Conservation (phyloP, 106 monocot species). For the Acanthochlamys bracteata region DNA sequence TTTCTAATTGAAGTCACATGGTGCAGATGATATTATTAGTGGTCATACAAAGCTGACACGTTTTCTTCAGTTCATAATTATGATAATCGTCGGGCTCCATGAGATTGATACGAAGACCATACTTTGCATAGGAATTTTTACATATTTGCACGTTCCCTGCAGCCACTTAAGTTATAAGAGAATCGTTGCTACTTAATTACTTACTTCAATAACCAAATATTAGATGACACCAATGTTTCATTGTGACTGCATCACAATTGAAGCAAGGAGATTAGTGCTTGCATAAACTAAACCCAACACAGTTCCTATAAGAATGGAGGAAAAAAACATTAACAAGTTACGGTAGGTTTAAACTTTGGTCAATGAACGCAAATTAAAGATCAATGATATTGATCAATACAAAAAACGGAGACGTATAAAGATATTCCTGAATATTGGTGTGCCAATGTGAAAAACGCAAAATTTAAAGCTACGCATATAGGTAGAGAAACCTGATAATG, state of each 20-base stretch:
- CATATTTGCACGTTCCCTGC: no score
- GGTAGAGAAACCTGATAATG: slow-evolving; percentile 29
- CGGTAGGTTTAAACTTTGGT: background rate
- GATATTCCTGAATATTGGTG: slow-evolving; percentile 47
- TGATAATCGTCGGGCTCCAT: no score
- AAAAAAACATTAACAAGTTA: background rate
- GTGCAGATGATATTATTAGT: no score
- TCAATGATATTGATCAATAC: slow-evolving; percentile 8
- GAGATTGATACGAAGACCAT: background rate
- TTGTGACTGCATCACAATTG: slow-evolving; percentile 36
- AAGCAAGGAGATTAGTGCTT: slow-evolving; percentile 38
- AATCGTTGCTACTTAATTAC: background rate
- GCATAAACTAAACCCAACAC: slow-evolving; percentile 34
- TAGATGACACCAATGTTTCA: slow-evolving; percentile 43
- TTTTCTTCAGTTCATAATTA: no score
- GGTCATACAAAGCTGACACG: no score
- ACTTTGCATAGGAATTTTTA: background rate
- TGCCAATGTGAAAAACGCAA: slow-evolving; percentile 30
- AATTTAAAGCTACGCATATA: slow-evolving; percentile 24
- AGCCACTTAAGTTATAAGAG: background rate
- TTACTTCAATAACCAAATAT: slow-evolving; percentile 21
- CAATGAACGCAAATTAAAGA: background rate
- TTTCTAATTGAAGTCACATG: no score
- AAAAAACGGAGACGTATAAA: slow-evolving; percentile 37
- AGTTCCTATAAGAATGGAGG: slow-evolving; percentile 14